Conservation (phyloP, 2,329 filamentous ascomycete genomes). For the Colletotrichum tabaci region DNA sequence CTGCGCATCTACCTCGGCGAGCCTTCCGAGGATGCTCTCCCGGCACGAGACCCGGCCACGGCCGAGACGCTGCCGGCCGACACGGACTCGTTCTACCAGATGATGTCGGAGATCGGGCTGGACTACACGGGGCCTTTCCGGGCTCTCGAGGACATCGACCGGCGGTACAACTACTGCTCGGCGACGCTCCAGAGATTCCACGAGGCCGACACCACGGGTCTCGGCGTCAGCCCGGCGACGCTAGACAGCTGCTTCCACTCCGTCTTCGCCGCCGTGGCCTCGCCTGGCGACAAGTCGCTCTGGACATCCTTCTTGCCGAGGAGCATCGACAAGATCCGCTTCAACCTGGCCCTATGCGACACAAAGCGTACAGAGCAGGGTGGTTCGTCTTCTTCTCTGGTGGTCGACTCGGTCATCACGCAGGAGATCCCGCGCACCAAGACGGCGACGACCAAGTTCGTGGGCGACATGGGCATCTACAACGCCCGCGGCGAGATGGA, state of each 20-base stretch:
- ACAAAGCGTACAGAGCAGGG: constrained; percentile 31
- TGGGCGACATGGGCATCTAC: constrained; percentile 55
- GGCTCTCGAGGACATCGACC: constrained; percentile 41
- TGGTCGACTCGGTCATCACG: constrained; percentile 52
- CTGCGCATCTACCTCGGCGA: constrained; percentile 45
- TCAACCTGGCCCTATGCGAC: constrained; percentile 38
- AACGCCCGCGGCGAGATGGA: constrained; percentile 50
- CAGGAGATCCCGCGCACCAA: constrained; percentile 45
- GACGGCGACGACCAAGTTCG: constrained; percentile 49
- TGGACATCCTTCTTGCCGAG: constrained; percentile 52
- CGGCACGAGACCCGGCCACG: constrained; percentile 42
- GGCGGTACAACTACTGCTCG: constrained; percentile 39
- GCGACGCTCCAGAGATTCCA: constrained; percentile 48
- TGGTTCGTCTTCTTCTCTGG: constrained; percentile 27
- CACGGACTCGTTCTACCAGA: constrained; percentile 43
- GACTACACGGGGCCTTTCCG: constrained; percentile 44
- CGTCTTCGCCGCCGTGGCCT: constrained; percentile 50
- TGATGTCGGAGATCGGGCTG: constrained; percentile 43
- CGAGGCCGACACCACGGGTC: constrained; percentile 24
- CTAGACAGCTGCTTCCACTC: constrained; percentile 56
- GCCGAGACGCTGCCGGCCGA: constrained; percentile 41
- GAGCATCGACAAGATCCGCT: constrained; percentile 44
- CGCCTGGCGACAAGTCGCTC: constrained; percentile 52
- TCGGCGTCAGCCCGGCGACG: constrained; percentile 52
- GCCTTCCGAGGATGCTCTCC: constrained; percentile 41